Conservation (phyloP, 2,329 filamentous ascomycete species). For the Phoma sp. region DNA sequence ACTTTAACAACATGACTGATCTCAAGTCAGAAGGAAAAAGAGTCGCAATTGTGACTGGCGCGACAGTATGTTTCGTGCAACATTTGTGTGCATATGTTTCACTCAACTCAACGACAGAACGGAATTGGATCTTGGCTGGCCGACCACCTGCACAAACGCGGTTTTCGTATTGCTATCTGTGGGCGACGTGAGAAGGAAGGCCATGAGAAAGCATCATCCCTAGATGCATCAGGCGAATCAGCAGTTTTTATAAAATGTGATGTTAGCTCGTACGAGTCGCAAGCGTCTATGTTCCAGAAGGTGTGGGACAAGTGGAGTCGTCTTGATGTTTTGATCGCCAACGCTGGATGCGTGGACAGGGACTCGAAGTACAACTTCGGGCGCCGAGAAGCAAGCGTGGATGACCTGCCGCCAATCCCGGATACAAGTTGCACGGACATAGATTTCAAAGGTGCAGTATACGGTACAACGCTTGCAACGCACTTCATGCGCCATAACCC, state of each 20-base stretch:
- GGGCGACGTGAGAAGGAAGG: slow-evolving; percentile 51
- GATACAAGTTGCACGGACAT: slow-evolving; percentile 55
- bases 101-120: slow-evolving; percentile 42
- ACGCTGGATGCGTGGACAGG: slow-evolving; percentile 58
- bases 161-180: slow-evolving; percentile 49
- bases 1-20: neutral
- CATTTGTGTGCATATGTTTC: neutral
- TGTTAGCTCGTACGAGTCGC: slow-evolving; percentile 55
- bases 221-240: slow-evolving; percentile 32
- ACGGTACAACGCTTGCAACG: slow-evolving; percentile 56
- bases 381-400: slow-evolving; percentile 29
- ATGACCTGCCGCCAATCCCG: slow-evolving; percentile 52
- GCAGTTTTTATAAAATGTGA: slow-evolving; percentile 55
- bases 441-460: slow-evolving; percentile 58
- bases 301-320: slow-evolving; percentile 54
- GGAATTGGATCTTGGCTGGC: slow-evolving; percentile 56
- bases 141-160: slow-evolving; percentile 42
- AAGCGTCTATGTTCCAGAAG: slow-evolving; percentile 51
- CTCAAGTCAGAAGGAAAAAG: neutral
- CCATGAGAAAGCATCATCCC: slow-evolving; percentile 24
- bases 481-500: slow-evolving; percentile 61
- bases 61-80: neutral
- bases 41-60: slow-evolving; percentile 1
- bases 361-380: slow-evolving; percentile 53
- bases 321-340: slow-evolving; percentile 57